Base-by-base conservation (phyloP, 23 red algal genomes). In the Gracilaria gracilis region DNA sequence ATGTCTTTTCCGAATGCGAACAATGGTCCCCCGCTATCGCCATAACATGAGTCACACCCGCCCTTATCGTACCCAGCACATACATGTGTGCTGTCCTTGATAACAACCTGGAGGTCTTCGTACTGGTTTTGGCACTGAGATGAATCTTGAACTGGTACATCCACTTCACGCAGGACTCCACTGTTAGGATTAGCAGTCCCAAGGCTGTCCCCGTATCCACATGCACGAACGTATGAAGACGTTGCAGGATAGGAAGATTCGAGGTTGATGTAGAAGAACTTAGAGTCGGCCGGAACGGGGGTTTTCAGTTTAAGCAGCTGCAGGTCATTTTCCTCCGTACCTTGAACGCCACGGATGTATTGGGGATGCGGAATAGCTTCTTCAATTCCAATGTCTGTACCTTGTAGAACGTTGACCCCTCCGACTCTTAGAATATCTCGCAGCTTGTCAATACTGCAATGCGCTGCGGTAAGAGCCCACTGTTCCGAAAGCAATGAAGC, bases 381-480 rank as follows among this genome's bases (percentile, higher is more conserved):
- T 67, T 81, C 71, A 29, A 92, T 84, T 40, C 24, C 44, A 23
- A 59, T 16, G 14, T 39, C 58, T 11, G 2, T 50, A 27, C 89
- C 89, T 8, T 69, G 40, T 39, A 61, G 37, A 57, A 67, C 34
- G 28, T 20, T 83, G 5, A 20, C 8, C 28, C 89, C 89, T 17
- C 67, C 89, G 5, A 83, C 77, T 35, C 55, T 51, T 1, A 67
- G 53, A 17, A 27, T 13, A 24, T 24, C 59, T 2, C 9, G 13
- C 23, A 20, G 20, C 11, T 8, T 16, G 67, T 66, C 16, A 24
- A 94, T 50, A 5, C 16, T 31, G 53, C 92, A 94, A 76, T 94
- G 92, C 37, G 92, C 92, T 59, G 92, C 92, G 36, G 92, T 94
- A 27, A 94, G 13, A 20, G 77, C 72, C 83, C 75, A 81, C 49